Conservation (phyloP, 2,329 filamentous ascomycete genomes). For the Fusarium sp. region DNA sequence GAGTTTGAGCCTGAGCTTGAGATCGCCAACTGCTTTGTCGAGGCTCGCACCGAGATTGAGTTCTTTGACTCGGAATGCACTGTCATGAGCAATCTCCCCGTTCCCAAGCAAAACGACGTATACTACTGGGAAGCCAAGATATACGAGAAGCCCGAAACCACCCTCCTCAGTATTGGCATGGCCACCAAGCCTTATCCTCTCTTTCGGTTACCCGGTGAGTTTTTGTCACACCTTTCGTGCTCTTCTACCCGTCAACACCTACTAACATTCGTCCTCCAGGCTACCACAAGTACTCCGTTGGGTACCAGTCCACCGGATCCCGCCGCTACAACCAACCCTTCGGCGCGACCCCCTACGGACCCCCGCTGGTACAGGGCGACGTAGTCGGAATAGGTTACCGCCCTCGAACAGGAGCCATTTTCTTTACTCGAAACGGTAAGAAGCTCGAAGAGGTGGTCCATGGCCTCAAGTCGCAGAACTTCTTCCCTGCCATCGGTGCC, state of each 20-base stretch:
- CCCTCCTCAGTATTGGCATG: constrained; percentile 91
- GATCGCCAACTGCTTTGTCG: constrained; percentile 98
- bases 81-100: constrained; percentile 95
- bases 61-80: constrained; percentile 99
- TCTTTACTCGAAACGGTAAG: constrained; percentile 99
- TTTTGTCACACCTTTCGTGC: constrained; percentile 17
- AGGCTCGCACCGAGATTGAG: constrained; percentile 95
- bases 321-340: constrained; percentile 97
- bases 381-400: constrained; percentile 97
- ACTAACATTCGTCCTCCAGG: constrained; percentile 62
- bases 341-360: constrained; percentile 83
- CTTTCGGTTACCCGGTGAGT: constrained; percentile 90
- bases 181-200: constrained; percentile 97
- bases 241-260: constrained; percentile 9
- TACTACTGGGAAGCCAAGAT: constrained; percentile 99
- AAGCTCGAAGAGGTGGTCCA: constrained; percentile 95
- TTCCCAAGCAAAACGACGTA: constrained; percentile 98
- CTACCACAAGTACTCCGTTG: constrained; percentile 92
- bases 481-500: constrained; percentile 97
- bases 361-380: constrained; percentile 90
- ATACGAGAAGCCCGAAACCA: constrained; percentile 95
- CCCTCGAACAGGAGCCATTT: constrained; percentile 93
- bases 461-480: constrained; percentile 93
- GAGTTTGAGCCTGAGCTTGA: constrained; percentile 99
- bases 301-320: constrained; percentile 89